phyloP scores from a whole-genome alignment of 257 asterid genomes.

The Nicotiana otophora region DNA sequence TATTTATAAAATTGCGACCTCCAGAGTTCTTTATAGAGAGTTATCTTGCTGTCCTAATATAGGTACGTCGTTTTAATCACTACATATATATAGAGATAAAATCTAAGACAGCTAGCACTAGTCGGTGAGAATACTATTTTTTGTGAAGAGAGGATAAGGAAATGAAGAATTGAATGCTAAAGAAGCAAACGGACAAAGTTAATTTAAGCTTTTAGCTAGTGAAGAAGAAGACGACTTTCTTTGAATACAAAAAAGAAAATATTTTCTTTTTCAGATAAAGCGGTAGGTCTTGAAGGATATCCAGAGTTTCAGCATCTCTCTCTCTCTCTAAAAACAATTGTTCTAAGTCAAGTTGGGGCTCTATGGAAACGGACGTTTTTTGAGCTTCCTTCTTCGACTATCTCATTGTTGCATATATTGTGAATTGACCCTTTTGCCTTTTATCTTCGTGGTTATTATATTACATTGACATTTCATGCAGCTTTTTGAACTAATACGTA shows the following conservation, averaged over 20 bases:
- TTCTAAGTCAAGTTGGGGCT: background rate
- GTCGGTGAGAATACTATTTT: constrained; percentile 1
- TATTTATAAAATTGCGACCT: background rate
- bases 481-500: background rate
- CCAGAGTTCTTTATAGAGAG: too few species aligned
- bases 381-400: background rate
- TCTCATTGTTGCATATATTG: background rate
- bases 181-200: background rate
- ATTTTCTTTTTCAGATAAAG: background rate
- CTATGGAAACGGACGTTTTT: background rate
- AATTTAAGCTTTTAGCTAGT: background rate
- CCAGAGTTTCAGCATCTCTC: background rate
- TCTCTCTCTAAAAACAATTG: background rate
- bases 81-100: background rate
- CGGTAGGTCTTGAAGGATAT: background rate
- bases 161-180: background rate
- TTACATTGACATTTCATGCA: background rate
- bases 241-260: background rate
- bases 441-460: background rate
- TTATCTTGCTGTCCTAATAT: too few species aligned
- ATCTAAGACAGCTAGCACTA: background rate
- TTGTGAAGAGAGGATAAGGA: background rate
- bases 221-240: background rate
- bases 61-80: background rate
- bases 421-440: background rate